Conservation (phyloP, 257 asterid genomes). For the Nicotiana noctiflora region DNA sequence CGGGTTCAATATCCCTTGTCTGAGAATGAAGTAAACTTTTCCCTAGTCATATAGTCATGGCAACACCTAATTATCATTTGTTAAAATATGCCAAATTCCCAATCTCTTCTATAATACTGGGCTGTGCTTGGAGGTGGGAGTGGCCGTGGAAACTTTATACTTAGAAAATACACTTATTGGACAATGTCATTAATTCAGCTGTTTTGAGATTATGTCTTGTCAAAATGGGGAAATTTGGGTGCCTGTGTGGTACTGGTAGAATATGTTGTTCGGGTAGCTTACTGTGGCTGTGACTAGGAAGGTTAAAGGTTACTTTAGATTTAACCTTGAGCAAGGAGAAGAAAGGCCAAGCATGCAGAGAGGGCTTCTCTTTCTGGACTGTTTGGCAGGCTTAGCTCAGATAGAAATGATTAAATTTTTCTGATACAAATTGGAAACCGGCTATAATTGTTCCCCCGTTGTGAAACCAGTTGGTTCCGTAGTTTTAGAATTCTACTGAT, state of each 20-base stretch:
- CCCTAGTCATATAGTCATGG: neutral
- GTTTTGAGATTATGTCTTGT: neutral
- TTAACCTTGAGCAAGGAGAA: neutral
- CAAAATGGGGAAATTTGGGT: neutral
- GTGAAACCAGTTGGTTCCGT: too few relatives aligned
- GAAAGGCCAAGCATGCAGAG: neutral
- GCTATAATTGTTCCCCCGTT: too few relatives aligned
- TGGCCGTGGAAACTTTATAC: neutral
- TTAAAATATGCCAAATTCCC: neutral
- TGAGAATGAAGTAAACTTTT: neutral
- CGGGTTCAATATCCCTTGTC: neutral
- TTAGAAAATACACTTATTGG: neutral
- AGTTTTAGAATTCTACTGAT: too few relatives aligned
- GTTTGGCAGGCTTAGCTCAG: slow-evolving; percentile 1
- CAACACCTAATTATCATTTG: neutral
- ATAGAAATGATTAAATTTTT: neutral
- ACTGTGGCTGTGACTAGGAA: neutral
- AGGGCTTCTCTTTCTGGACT: neutral
- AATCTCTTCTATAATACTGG: neutral
- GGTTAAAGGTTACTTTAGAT: neutral
- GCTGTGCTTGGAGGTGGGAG: neutral
- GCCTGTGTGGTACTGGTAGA: neutral
- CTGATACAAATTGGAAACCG: neutral
- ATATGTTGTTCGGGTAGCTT: neutral
- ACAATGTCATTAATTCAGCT: neutral